Base-by-base conservation (phyloP, 306 rosid genomes). In the Argentina anserina region DNA sequence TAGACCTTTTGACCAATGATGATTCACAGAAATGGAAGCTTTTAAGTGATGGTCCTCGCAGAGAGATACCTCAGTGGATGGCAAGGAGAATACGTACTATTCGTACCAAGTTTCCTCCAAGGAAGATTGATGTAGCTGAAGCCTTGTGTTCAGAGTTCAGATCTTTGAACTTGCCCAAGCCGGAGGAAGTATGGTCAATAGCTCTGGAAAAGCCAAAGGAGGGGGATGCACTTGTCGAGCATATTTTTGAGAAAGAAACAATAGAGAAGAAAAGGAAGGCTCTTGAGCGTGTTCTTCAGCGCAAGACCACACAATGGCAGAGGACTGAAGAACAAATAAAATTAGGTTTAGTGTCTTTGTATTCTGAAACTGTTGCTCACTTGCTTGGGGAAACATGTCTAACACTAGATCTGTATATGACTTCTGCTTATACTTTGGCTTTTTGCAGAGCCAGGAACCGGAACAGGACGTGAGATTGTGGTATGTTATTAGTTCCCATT, bases 11-110 rank as follows among this genome's bases (percentile, higher is more conserved):
- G 79, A 87, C 87, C 13, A 67, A 80, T 76, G 87, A 78, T 64
- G 89, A 87, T 78, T 85, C 90, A 34, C 88, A 80, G 84, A 89
- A 89, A 75, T 89, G 90, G 90, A 89, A 89, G 79, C 88, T 89
- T 72, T 78, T 87, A 67, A 89, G 87, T 71, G 87, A 82, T 26
- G 96, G 92, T 71, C 96, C 96, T 79, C 90, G 90, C 68, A 79
- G 92, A 76, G 96, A 84, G 84, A 89, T 85, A 81, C 96, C 92
- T 70, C 96, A 85, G 67, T 89, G 96, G 92, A 89, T 88, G 87
- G 96, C 92, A 50, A 81, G 96, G 75, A 85, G 90, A 80, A 89
- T 89, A 64, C 61, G 74, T 34, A 86, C 86, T 12, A 78, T 89
- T 75, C 85, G 90, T 67, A 87, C 89, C 78, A 85, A 75, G 82